Evolutionary conservation across 2,329 filamentous ascomycete genomes (phyloP).

Genomic region (Trichoderma gracile): DNA sequence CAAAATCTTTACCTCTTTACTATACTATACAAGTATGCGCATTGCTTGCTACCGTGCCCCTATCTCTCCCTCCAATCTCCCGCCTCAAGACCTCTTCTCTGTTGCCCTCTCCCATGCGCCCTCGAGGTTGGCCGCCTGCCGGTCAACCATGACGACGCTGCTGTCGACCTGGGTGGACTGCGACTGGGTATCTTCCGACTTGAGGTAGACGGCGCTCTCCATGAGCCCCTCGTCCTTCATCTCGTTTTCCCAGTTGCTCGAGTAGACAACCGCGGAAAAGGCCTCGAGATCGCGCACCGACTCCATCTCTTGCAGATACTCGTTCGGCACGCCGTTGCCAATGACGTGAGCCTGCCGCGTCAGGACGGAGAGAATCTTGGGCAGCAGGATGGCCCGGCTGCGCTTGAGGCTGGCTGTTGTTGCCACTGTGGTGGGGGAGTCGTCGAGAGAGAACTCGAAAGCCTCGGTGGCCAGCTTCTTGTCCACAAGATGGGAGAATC

Average conservation of each 20-base stretch:
- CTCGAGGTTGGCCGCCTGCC: conserved; percentile 56
- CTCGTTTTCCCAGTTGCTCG: conserved; percentile 75
- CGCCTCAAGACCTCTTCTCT: conserved; percentile 31
- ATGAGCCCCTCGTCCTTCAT: conserved; percentile 52
- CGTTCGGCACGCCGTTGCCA: conserved; percentile 73
- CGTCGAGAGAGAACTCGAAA: conserved; percentile 59
- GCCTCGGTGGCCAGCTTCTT: conserved; percentile 75
- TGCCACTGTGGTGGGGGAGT: conserved; percentile 41
- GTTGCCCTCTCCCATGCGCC: conserved; percentile 68
- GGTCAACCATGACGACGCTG: conserved; percentile 56
- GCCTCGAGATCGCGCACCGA: conserved; percentile 73
- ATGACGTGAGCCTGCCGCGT: conserved; percentile 89
- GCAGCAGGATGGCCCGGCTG: conserved; percentile 69
- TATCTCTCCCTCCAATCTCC: not conserved
- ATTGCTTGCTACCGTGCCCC: not conserved
- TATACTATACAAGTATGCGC: conserved; percentile 11
- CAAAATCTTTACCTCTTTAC: conserved; percentile 19
- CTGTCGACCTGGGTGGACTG: conserved; percentile 42
- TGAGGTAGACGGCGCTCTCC: conserved; percentile 42
- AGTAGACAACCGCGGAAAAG: conserved; percentile 85
- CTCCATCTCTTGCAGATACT: conserved; percentile 74
- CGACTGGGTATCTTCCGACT: conserved; percentile 33
- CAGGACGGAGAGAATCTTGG: conserved; percentile 85
- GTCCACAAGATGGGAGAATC: conserved; percentile 82
- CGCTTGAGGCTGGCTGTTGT: conserved; percentile 54